phyloP scores from a whole-genome alignment of 2,329 filamentous ascomycete genomes.

The Aspergillus quadrilineatus region DNA sequence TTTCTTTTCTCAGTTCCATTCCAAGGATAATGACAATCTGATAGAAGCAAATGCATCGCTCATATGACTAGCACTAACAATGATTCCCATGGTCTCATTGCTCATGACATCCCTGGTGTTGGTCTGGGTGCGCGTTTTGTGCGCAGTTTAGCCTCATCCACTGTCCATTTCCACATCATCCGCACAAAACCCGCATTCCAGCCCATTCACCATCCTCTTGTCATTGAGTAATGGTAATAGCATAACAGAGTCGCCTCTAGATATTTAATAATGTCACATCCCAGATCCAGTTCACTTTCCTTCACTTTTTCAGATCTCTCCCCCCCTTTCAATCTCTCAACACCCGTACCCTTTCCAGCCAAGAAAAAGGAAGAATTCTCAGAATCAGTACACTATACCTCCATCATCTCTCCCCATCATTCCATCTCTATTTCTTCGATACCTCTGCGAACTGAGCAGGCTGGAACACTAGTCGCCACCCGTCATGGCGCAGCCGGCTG shows the following conservation, averaged over 20 bases:
- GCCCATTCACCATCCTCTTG: conserved; percentile 5
- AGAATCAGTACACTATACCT: not conserved
- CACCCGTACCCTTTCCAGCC: not conserved
- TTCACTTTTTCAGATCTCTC: not conserved
- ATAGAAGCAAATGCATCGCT: too few species aligned
- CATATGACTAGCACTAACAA: too few species aligned
- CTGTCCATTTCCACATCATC: conserved; percentile 5
- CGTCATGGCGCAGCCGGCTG: conserved; percentile 20
- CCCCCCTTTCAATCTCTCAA: not conserved
- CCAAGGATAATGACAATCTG: too few species aligned
- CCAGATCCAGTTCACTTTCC: not conserved
- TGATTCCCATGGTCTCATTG: too few species aligned
- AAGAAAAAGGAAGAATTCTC: not conserved
- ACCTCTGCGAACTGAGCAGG: not conserved
- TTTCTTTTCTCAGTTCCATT: too few species aligned
- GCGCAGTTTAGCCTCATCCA: conserved; percentile 27
- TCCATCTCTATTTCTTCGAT: not conserved
- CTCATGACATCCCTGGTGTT: not conserved
- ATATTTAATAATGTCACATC: not conserved
- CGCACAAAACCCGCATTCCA: conserved; percentile 36
- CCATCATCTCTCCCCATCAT: not conserved
- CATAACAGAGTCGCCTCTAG: not conserved
- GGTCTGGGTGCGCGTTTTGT: conserved; percentile 36
- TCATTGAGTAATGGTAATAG: conserved; percentile 6
- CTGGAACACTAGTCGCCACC: not conserved